These are phyloP conservation scores for Colletotrichum sp. DNA, from an alignment of 2,329 filamentous ascomycete genomes.

Conservation along the genomic window DNA sequence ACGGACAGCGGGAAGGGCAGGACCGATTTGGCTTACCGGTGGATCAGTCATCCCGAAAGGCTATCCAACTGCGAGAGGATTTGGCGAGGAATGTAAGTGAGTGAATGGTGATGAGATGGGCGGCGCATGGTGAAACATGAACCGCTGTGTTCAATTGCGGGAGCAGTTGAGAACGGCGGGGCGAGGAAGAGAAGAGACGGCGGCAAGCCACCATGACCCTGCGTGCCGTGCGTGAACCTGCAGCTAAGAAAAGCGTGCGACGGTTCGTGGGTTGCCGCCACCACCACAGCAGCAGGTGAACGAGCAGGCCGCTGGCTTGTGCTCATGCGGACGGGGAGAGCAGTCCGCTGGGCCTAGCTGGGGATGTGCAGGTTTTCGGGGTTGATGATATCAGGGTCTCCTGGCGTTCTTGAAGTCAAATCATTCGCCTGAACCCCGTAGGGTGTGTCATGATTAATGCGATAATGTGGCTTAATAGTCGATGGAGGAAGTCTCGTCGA, in stretches of 20 bases:
- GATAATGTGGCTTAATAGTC: not conserved
- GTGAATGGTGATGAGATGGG: not conserved
- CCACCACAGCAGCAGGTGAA: not conserved
- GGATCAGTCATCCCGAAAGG: not conserved
- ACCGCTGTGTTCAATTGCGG: not conserved
- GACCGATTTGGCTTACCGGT: not conserved
- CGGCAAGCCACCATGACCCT: slow-evolving; percentile 14
- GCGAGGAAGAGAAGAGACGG: not conserved
- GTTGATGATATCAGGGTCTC: not conserved
- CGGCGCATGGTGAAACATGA: slow-evolving; percentile 10
- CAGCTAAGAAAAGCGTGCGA: slow-evolving; percentile 3
- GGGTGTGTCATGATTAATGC: not conserved
- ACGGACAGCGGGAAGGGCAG: not conserved
- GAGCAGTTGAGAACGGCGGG: not conserved
- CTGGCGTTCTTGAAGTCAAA: not conserved
- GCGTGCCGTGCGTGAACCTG: not conserved
- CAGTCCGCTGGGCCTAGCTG: not conserved
- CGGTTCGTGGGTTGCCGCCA: not conserved
- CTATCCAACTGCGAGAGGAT: not conserved
- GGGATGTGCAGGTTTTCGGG: not conserved
- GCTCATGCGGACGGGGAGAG: not conserved
- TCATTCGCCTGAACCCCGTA: not conserved
- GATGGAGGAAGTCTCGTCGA: not conserved
- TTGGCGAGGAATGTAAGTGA: not conserved
- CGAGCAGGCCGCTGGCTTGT: not conserved